Evolutionary conservation across 192 early-diverging fungal species (phyloP).

Genomic region (Thoreauomyces humboldtii): DNA sequence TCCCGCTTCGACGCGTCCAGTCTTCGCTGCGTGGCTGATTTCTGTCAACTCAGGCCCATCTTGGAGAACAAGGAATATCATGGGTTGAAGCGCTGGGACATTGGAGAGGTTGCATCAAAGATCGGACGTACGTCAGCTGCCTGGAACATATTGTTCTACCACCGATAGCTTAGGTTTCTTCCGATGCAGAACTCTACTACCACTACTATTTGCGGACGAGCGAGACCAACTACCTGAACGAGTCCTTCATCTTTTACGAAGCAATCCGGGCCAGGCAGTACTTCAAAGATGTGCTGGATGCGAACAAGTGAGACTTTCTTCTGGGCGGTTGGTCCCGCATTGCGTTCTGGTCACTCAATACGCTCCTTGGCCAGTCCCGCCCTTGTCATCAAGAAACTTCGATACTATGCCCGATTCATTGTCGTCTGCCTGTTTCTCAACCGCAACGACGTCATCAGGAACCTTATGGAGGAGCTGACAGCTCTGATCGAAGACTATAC

Average conservation of each 20-base stretch:
- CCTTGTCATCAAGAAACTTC: conserved; percentile 94
- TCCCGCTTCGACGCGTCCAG: no score
- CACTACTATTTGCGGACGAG: conserved; percentile 77
- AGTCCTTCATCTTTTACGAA: conserved; percentile 94
- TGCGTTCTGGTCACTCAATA: neutral
- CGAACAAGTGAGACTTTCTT: conserved; percentile 69
- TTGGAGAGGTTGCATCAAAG: conserved; percentile 97
- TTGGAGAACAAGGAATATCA: conserved; percentile 87
- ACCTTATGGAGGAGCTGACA: conserved; percentile 81
- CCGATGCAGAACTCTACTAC: conserved; percentile 51
- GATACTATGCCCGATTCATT: conserved; percentile 97
- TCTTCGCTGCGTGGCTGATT: no score
- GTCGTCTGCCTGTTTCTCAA: conserved; percentile 90
- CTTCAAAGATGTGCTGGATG: conserved; percentile 90
- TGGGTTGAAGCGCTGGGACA: conserved; percentile 94
- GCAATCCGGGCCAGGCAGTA: conserved; percentile 93
- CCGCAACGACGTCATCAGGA: conserved; percentile 73
- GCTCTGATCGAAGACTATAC: conserved; percentile 86
- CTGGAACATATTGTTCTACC: neutral
- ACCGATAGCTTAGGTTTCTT: conserved; percentile 30
- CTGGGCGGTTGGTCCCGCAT: neutral
- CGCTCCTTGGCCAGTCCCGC: conserved; percentile 57
- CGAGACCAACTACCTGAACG: conserved; percentile 94
- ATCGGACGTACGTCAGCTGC: conserved; percentile 78
- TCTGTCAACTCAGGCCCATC: conserved; percentile 70